phyloP scores from a whole-genome alignment of 75 land plant species.

The Picea glauca region DNA sequence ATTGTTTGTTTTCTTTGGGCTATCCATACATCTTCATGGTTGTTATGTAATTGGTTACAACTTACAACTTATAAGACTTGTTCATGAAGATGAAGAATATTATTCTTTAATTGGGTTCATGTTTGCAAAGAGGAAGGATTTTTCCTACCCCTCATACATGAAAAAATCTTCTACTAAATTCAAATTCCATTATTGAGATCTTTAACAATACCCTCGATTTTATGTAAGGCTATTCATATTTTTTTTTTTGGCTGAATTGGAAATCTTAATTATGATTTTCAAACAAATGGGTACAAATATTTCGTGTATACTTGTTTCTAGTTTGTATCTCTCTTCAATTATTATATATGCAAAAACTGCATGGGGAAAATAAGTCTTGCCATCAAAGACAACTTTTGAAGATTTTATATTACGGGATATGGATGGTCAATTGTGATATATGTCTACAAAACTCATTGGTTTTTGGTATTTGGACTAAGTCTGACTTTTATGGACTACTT shows the following conservation, averaged over 20 bases:
- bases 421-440: background rate
- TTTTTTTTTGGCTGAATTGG: background rate
- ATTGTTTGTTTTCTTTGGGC: background rate
- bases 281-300: background rate
- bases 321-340: background rate
- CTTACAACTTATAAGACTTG: background rate
- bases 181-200: background rate
- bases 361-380: background rate
- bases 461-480: background rate
- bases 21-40: background rate
- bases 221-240: background rate
- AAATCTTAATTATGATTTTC: background rate
- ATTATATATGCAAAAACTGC: background rate
- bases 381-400: slow-evolving; percentile 8
- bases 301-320: background rate
- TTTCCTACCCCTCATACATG: background rate
- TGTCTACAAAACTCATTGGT: background rate
- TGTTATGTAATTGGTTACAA: background rate
- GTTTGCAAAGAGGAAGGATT: slow-evolving; percentile 1
- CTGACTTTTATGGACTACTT: background rate
- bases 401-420: background rate
- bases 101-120: background rate
- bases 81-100: background rate
- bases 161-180: background rate
- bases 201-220: background rate